Evolutionary conservation across 768 basidiomycete species (phyloP).

Genomic region (Mycena albidolilacea): DNA sequence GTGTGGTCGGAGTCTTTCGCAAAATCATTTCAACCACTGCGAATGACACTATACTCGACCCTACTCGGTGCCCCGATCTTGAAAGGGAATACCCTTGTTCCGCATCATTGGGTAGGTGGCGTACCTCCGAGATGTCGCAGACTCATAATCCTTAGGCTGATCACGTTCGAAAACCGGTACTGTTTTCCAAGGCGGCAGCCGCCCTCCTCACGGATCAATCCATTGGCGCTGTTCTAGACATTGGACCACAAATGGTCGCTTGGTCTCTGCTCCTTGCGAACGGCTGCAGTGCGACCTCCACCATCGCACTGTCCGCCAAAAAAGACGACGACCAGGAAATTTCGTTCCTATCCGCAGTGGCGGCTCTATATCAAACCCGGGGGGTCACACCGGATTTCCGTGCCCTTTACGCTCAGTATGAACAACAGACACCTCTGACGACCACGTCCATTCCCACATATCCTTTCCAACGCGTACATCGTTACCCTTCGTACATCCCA

Average conservation of each 20-base stretch:
- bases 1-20: constrained; percentile 11
- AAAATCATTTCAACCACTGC: constrained; percentile 17
- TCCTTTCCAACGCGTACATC: constrained; percentile 33
- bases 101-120: constrained; percentile 30
- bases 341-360: constrained; percentile 24
- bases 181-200: constrained; percentile 24
- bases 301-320: constrained; percentile 13
- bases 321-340: constrained; percentile 24
- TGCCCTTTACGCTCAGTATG: constrained; percentile 21
- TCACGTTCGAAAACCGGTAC: constrained; percentile 31
- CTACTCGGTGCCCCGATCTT: constrained; percentile 14
- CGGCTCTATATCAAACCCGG: constrained; percentile 21
- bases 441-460: constrained; percentile 29
- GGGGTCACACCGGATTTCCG: constrained; percentile 16
- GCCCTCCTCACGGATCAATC: constrained; percentile 11
- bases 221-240: constrained; percentile 15
- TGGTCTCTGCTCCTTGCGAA: constrained; percentile 31
- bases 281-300: constrained; percentile 5
- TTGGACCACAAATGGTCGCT: constrained; percentile 32
- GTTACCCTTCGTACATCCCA: constrained; percentile 32
- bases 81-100: constrained; percentile 1
- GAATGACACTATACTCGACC: constrained; percentile 26
- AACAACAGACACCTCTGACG: not conserved
- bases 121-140: not conserved
- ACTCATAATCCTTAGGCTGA: constrained; percentile 16